A percentile compares a stretch with the other conserved stretches of the same genome.
Evolutionary conservation across 2,329 filamentous ascomycete genomes (phyloP).

Genomic region (Sarocladium kiliense): DNA sequence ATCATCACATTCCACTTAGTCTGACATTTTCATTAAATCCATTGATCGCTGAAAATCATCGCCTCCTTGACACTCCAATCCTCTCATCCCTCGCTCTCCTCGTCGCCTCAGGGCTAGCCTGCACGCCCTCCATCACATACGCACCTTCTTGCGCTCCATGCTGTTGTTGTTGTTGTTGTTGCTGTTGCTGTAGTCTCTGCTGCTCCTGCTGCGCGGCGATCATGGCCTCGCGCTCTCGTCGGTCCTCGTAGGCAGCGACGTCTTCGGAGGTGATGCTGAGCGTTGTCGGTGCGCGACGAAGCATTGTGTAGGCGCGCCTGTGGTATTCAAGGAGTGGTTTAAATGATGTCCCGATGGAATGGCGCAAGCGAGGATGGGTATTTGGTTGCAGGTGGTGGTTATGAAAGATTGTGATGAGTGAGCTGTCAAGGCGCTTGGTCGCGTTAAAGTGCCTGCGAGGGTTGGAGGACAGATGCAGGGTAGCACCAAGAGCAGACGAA

Average conservation of each 20-base stretch:
- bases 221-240: constrained; percentile 40
- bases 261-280: constrained; percentile 66
- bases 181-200: constrained; percentile 12
- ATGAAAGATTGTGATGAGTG: too few species aligned
- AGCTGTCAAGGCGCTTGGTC: too few species aligned
- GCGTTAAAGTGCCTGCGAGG: too few species aligned
- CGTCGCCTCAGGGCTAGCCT: constrained; percentile 20
- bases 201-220: constrained; percentile 23
- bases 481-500: too few species aligned
- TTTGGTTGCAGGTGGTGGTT: too few species aligned
- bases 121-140: constrained; percentile 24
- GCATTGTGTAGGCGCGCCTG: constrained; percentile 43
- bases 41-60: too few species aligned
- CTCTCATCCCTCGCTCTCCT: constrained; percentile 31
- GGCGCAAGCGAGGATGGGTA: too few species aligned
- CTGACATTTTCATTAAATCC: too few species aligned
- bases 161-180: constrained; percentile 17
- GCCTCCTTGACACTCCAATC: constrained; percentile 28
- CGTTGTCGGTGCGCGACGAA: constrained; percentile 62
- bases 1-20: too few species aligned
- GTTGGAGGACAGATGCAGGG: too few species aligned
- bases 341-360: too few species aligned
- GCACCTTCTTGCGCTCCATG: constrained; percentile 12
- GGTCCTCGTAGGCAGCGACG: constrained; percentile 64
- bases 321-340: too few species aligned